Percentiles rank a stretch among this genome's conserved stretches.
These are phyloP conservation scores for Gynochthodes officinalis DNA, from an alignment of 257 asterid genomes.

Conservation along the genomic window DNA sequence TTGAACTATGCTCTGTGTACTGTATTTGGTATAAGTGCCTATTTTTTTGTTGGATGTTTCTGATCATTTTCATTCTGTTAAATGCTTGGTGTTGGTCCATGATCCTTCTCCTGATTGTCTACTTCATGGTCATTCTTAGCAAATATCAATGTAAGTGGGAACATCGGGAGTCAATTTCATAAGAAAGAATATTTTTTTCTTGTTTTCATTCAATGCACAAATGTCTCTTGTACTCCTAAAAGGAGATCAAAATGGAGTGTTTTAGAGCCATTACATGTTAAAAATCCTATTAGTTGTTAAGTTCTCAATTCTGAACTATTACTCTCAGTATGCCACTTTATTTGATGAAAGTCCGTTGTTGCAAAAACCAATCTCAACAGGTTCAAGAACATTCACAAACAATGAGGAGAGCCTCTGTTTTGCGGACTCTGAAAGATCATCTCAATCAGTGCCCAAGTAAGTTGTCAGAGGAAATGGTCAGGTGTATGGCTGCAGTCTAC, in stretches of 20 bases:
- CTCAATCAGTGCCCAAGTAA: constrained; percentile 63
- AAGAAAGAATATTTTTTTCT: not conserved
- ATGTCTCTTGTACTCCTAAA: not conserved
- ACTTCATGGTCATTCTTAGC: not conserved
- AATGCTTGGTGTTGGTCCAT: not conserved
- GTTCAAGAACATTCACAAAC: constrained; percentile 30
- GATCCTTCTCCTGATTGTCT: not conserved
- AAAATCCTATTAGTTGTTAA: not conserved
- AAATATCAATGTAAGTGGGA: not conserved
- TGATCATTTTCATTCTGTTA: not conserved
- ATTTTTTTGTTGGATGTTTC: not conserved
- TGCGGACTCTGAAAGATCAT: constrained; percentile 56
- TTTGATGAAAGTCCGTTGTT: constrained; percentile 2
- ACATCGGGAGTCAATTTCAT: not conserved
- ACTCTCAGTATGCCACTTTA: not conserved
- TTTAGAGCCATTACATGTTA: not conserved
- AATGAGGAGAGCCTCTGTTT: constrained; percentile 26
- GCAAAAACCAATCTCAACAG: constrained; percentile 21
- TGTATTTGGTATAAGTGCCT: not conserved
- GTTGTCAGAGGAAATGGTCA: constrained; percentile 64
- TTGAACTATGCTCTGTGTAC: not conserved
- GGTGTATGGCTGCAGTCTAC: constrained; percentile 59
- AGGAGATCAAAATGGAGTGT: not conserved
- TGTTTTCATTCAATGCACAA: not conserved
- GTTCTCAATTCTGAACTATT: not conserved